Evolutionary conservation across 495 filamentous ascomycete species (phyloP), one percentile per base, ranked within the genome.

Genomic region (Tuber aestivum): DNA sequence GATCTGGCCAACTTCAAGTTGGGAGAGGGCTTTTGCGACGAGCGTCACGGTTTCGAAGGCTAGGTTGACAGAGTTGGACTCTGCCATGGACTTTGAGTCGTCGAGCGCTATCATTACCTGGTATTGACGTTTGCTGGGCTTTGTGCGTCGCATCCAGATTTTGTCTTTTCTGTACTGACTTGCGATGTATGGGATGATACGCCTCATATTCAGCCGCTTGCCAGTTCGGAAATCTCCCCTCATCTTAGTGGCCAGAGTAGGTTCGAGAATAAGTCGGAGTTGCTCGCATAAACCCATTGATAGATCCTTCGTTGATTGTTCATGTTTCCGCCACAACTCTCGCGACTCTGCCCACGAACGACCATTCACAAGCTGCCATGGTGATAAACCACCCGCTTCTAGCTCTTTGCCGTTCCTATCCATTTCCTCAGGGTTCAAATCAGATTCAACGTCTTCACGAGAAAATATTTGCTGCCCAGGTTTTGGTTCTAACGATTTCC

Each of bases 121-220:
- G 84, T 98, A 98, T 77, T 91, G 90, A 35, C 96, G 92, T 84
- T 97, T 97, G 71, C 90, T 93, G 4, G 96, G 96, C 72, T 95
- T 91, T 20, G 90, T 91, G 71, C 96, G 90, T 16, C 96, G 90
- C 92, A 98, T 96, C 96, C 96, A 99, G 85, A 99, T 99, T 86
- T 98, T 98, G 88, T 99, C 96, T 76, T 95, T 92, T 88, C 97
- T 97, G 88, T 97, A 99, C 77, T 91, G 89, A 4, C 93, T 96
- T 6, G 96, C 96, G 78, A 99, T 98, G 86, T 98, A 99, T 0
- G 96, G 95, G 79, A 99, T 98, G 84, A 99, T 99, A 70, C 94
- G 92, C 84, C 97, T 97, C 86, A 99, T 96, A 85, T 98, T 98
- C 79, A 99, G 92, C 1, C 96, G 92, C 83, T 99, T 98, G 72